A percentile compares a stretch with the other conserved stretches of the same genome.
These are phyloP conservation scores for Eimeria sp. DNA, from an alignment of 169 alveolate genomes.

Conservation along the genomic window DNA sequence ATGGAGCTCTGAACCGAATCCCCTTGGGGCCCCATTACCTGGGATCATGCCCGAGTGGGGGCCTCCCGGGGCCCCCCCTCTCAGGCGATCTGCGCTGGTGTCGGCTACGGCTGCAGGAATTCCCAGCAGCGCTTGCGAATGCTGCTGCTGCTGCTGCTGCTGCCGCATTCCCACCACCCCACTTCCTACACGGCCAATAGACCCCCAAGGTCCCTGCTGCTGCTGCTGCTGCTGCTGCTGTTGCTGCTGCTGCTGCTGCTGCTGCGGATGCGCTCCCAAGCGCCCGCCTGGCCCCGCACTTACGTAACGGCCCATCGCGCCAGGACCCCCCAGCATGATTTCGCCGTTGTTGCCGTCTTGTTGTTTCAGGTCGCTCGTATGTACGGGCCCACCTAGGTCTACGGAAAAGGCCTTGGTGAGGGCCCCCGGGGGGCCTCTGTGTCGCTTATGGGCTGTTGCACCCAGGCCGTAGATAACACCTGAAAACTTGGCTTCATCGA, in stretches of 20 bases:
- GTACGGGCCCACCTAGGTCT: background rate
- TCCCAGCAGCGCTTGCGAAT: slow-evolving; percentile 42
- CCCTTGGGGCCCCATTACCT: slow-evolving; percentile 21
- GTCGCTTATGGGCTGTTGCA: slow-evolving; percentile 78
- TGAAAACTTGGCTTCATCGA: slow-evolving; percentile 91
- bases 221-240: slow-evolving; percentile 24
- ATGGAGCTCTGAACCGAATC: slow-evolving; percentile 41
- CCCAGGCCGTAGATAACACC: slow-evolving; percentile 95
- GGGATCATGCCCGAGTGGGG: slow-evolving; percentile 16
- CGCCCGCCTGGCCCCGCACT: slow-evolving; percentile 57
- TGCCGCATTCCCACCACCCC: slow-evolving; percentile 1
- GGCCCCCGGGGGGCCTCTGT: slow-evolving; percentile 46
- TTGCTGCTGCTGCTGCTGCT: background rate
- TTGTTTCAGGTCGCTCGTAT: background rate
- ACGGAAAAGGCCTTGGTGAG: background rate
- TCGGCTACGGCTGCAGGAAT: slow-evolving; percentile 49
- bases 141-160: slow-evolving; percentile 67
- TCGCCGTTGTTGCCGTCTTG: slow-evolving; percentile 17
- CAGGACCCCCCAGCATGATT: slow-evolving; percentile 27
- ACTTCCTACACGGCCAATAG: slow-evolving; percentile 24
- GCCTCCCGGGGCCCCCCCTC: slow-evolving; percentile 51
- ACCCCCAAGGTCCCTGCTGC: slow-evolving; percentile 45
- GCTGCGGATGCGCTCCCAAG: slow-evolving; percentile 21
- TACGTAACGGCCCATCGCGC: slow-evolving; percentile 35
- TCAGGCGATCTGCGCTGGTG: slow-evolving; percentile 8